Evolutionary conservation across 129 eudicot genomes (phyloP).

Genomic region (Deinandra increscens): DNA sequence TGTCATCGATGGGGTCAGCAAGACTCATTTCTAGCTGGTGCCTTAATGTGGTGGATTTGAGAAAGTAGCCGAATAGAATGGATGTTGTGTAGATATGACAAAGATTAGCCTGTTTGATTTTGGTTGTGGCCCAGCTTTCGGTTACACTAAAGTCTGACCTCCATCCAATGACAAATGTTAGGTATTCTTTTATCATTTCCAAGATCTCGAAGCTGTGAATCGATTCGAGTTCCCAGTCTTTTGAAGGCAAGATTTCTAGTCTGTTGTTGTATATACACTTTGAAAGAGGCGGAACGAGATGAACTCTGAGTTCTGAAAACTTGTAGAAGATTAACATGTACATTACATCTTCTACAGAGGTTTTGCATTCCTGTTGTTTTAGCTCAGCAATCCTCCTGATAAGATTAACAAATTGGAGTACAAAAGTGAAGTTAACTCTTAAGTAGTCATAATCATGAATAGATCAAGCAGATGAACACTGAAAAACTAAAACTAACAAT

Average conservation of each 20-base stretch:
- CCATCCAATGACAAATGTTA: conserved; percentile 60
- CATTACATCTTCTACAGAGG: conserved; percentile 72
- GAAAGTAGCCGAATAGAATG: conserved; percentile 69
- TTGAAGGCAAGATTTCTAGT: conserved; percentile 77
- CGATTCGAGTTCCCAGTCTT: conserved; percentile 82
- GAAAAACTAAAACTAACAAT: neutral
- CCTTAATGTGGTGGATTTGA: conserved; percentile 74
- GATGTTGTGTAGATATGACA: conserved; percentile 60
- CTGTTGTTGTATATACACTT: conserved; percentile 71
- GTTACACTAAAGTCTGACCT: conserved; percentile 56
- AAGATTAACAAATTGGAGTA: conserved; percentile 18
- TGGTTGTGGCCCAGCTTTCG: conserved; percentile 60
- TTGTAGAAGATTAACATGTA: conserved; percentile 59
- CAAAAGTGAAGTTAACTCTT: neutral
- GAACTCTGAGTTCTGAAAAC: conserved; percentile 69
- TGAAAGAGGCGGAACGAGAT: conserved; percentile 66
- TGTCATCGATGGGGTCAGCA: conserved; percentile 26
- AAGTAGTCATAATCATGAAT: neutral
- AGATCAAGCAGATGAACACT: conserved; percentile 9
- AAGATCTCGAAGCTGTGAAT: conserved; percentile 64
- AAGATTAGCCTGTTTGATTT: conserved; percentile 40
- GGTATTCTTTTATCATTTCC: conserved; percentile 66
- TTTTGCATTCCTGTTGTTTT: conserved; percentile 52
- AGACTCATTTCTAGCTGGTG: conserved; percentile 52
- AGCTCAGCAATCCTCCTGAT: conserved; percentile 85